Conservation (phyloP, 352 stramenopile genomes). For the Blastocystis sp. region DNA sequence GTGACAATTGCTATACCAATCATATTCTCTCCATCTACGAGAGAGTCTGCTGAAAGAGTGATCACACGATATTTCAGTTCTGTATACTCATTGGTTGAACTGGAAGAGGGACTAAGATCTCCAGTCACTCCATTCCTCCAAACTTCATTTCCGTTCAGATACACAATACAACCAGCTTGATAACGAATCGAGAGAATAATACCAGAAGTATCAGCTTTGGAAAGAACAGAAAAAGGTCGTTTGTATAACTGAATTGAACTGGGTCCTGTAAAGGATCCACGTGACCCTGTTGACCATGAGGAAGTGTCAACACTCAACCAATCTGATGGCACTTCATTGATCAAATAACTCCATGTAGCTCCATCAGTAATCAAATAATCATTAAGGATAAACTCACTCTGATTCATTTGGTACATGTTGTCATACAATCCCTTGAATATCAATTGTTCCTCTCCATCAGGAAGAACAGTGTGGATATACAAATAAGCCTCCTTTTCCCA, state of each 20-base stretch:
- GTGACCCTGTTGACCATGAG: neutral
- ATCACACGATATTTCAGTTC: neutral
- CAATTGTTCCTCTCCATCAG: neutral
- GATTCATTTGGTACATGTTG: no score
- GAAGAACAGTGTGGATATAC: neutral
- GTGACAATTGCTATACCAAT: neutral
- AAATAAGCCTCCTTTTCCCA: neutral
- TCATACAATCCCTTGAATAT: neutral
- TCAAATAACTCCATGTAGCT: neutral
- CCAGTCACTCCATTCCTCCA: neutral
- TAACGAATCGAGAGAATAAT: neutral
- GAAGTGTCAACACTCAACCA: neutral
- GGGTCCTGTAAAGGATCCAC: neutral
- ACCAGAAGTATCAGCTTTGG: neutral
- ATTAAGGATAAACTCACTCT: no score
- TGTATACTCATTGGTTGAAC: neutral
- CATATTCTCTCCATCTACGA: neutral
- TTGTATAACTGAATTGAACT: slow-evolving; percentile 16
- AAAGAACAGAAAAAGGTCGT: neutral
- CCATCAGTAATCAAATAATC: no score
- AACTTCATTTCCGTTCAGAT: neutral
- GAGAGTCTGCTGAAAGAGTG: neutral
- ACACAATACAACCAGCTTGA: neutral
- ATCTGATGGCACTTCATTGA: neutral
- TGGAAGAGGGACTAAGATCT: neutral